These are phyloP conservation scores for Xylaria sp. DNA, from an alignment of 2,329 filamentous ascomycete genomes.

Conservation along the genomic window DNA sequence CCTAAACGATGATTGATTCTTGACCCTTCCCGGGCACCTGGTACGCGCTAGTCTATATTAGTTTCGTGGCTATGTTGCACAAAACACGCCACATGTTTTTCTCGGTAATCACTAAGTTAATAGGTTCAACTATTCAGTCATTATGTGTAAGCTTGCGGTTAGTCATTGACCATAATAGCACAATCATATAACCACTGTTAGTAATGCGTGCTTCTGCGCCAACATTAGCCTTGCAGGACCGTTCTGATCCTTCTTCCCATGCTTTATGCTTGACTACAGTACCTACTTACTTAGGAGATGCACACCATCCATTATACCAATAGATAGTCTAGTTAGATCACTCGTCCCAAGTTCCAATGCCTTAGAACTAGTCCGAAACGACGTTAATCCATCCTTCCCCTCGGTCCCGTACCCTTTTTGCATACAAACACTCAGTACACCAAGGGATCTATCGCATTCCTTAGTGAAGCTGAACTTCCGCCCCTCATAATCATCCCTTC, in stretches of 20 bases:
- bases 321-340: not conserved
- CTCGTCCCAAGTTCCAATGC: not conserved
- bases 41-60: slow-evolving; percentile 15
- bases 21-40: slow-evolving; percentile 6
- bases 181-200: not conserved
- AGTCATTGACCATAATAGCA: not conserved
- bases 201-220: slow-evolving; percentile 5
- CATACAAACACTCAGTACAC: not conserved
- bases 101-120: not conserved
- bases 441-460: slow-evolving; percentile 10
- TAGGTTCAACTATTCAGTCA: not conserved
- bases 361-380: slow-evolving; percentile 4
- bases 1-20: slow-evolving; percentile 12
- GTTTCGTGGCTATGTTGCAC: slow-evolving; percentile 29
- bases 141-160: not conserved
- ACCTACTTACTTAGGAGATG: not conserved
- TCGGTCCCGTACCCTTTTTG: not conserved
- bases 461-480: slow-evolving; percentile 1
- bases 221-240: slow-evolving; percentile 30
- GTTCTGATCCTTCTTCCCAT: slow-evolving; percentile 21
- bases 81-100: slow-evolving; percentile 3
- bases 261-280: slow-evolving; percentile 1
- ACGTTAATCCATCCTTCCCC: slow-evolving; percentile 1
- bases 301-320: not conserved
- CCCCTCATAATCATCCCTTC: slow-evolving; percentile 13